Evolutionary conservation across 2,329 filamentous ascomycete genomes (phyloP), one percentile per base, ranked within the genome.

Genomic region (Nemania serpens): DNA sequence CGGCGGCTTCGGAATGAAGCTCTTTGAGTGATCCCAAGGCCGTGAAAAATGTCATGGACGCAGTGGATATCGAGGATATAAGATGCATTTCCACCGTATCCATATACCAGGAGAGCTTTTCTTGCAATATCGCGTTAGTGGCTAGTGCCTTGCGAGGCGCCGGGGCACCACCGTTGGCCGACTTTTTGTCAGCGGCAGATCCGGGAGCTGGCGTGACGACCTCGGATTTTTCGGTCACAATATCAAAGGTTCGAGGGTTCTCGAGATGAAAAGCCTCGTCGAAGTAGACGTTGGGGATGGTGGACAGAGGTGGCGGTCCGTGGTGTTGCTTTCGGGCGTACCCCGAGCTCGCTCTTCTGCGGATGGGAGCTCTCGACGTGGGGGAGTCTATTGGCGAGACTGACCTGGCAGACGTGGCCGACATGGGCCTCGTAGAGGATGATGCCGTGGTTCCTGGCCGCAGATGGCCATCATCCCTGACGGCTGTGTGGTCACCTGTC

Each of bases 81-180:
- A 99, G 81, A 74, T 99, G 95, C 56, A 99, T 92, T 74, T 99
- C 95, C 20, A 99, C 93, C 0, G 95, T 99, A 74, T 99, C 95
- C 93, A 99, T 97, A 75, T 99, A 99, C 95, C 95, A 99, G 0
- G 95, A 98, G 12, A 99, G 81, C 76, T 99, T 99, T 76, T 99
- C 95, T 74, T 99, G 95, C 37, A 99, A 76, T 60, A 99, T 99
- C 0, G 95, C 95, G 76, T 99, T 99, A 0, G 93, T 97, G 7
- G 94, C 94, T 29, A 99, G 81, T 1, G 91, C 91, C 74, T 97
- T 98, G 62, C 94, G 86, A 9, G 90, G 88, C 11, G 83, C 82
- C 20, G 83, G 77, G 0, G 82, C 77, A 52, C 79, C 80, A 5
- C 86, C 87, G 73, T 88, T 91, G 3, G 80, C 75, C 4, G 76